These are phyloP conservation scores for Eucalyptus camaldulensis DNA, from an alignment of 345 rosid genomes.

Conservation along the genomic window DNA sequence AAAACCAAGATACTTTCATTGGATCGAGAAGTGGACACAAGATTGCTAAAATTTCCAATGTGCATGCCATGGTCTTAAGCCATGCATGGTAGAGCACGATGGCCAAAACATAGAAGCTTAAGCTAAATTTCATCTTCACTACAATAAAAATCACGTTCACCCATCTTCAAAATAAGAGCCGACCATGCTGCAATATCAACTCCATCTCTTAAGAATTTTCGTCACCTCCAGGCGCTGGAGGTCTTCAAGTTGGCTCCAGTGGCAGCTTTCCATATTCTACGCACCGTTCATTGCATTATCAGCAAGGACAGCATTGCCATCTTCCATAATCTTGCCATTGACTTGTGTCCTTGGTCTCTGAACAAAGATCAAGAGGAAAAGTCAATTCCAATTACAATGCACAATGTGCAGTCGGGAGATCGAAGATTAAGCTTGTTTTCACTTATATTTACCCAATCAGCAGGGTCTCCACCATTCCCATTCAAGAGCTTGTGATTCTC, in stretches of 20 bases:
- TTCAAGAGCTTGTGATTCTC: slow-evolving; percentile 93
- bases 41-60: not conserved
- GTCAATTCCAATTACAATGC: not conserved
- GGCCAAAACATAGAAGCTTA: not conserved
- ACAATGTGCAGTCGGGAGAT: not conserved
- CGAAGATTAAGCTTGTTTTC: not conserved
- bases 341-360: slow-evolving; percentile 78
- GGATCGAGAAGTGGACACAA: not conserved
- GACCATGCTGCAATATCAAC: not conserved
- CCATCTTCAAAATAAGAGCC: not conserved
- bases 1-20: not conserved
- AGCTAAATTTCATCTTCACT: not conserved
- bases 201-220: not conserved
- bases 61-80: not conserved
- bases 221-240: not conserved
- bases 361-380: not conserved
- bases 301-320: slow-evolving; percentile 39
- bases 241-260: not conserved
- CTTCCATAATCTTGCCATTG: slow-evolving; percentile 74
- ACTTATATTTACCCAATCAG: slow-evolving; percentile 59
- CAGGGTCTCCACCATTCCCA: slow-evolving; percentile 74
- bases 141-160: not conserved
- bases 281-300: slow-evolving; percentile 68
- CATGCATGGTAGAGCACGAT: not conserved
- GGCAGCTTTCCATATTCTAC: slow-evolving; percentile 18